Evolutionary conservation across 75 land plant species (phyloP), one percentile per base, ranked within the genome.

Genomic region (Cunninghamia lanceolata): DNA sequence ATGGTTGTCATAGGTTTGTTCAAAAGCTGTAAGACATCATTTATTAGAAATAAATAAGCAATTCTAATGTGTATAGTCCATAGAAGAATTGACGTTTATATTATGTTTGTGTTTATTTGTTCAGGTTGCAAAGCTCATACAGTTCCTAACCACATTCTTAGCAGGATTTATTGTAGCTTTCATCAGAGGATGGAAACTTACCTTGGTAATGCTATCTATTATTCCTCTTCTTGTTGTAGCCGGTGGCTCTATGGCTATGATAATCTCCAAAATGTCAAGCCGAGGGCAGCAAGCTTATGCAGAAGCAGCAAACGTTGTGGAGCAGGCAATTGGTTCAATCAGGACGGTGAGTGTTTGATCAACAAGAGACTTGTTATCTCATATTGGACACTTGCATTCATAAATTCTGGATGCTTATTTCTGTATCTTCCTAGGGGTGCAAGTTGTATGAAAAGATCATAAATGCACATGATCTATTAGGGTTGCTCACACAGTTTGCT

Each of bases 121-220:
- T 16, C 93, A 94, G 95, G 91, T 93, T 47, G 95, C 93, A 45
- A 94, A 91, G 87, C 89, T 94, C 52, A 54, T 89, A 38, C 94
- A 93, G 79, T 83, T 91, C 14, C n/a, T 91, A 16, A 36, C 89
- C 15, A 93, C 91, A 47, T 94, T 93, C 78, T 14, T 94, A 30
- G 91, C 89, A 36, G 95, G 95, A 15, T 91, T 93, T 74, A 50
- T 86, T 34, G 82, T 94, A 39, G 93, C 95, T 71, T 94, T 93
- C 86, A 43, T 87, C 9, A 89, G 83, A 88, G 93, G 95, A 59
- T 93, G 95, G 95, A 90, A 87, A 83, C 88, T 94, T 56, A 17
- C 95, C 17, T 87, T 90, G 40, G 94, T 94, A 17, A 88, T 94
- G 90, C 73, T 94, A 30, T 83, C 91, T 0, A 81, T 70, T 6